These are phyloP conservation scores for Botrytis elliptica DNA, from an alignment of 2,329 filamentous ascomycete genomes.

Conservation along the genomic window DNA sequence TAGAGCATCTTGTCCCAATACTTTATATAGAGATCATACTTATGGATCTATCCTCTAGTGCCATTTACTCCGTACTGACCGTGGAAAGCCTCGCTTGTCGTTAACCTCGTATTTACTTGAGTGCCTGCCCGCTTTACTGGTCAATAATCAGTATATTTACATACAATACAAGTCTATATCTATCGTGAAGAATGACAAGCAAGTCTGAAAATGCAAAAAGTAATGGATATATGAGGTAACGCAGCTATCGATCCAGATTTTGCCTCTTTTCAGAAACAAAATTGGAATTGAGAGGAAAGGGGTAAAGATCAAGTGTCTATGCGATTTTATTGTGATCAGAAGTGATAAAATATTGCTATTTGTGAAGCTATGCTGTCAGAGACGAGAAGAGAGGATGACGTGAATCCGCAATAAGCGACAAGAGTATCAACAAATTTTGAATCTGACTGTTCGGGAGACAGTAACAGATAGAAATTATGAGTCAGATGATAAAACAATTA, in stretches of 20 bases:
- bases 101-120: neutral
- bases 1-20: neutral
- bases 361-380: neutral
- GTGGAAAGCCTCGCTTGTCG: neutral
- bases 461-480: neutral
- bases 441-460: neutral
- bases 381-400: neutral
- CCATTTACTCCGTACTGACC: neutral
- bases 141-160: neutral
- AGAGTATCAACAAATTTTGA: neutral
- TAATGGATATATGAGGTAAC: neutral
- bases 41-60: neutral
- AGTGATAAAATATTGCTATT: neutral
- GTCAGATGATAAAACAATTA: neutral
- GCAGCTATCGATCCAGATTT: neutral
- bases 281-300: neutral
- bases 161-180: neutral
- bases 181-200: neutral
- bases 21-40: neutral
- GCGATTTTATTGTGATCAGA: neutral
- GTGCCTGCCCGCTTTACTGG: neutral
- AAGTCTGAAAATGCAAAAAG: fast-evolving
- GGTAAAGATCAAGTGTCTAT: neutral
- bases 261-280: neutral
- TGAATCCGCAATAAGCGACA: neutral